Conservation (phyloP, 352 stramenopile species). For the Phytophthora syringae region DNA sequence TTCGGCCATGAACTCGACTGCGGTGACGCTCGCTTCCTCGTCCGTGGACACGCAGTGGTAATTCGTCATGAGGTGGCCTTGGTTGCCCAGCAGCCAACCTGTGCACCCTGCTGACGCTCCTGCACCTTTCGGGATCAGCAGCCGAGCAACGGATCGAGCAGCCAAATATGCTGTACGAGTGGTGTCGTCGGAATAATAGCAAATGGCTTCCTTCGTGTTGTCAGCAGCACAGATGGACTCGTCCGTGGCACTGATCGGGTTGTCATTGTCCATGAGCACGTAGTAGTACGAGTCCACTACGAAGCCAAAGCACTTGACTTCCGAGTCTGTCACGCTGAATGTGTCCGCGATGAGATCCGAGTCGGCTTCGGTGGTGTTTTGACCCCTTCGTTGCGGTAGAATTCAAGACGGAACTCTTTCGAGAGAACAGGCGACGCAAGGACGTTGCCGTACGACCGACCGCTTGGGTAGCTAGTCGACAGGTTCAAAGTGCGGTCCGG, state of each 20-base stretch:
- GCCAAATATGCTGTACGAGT: constrained; percentile 46
- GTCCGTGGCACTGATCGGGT: constrained; percentile 47
- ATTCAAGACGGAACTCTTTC: constrained; percentile 63
- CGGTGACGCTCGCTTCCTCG: constrained; percentile 44
- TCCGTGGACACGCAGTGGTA: constrained; percentile 68
- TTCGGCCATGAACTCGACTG: constrained; percentile 74
- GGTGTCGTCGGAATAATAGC: constrained; percentile 43
- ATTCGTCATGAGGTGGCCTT: constrained; percentile 75
- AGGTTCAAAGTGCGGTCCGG: constrained; percentile 52
- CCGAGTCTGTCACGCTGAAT: constrained; percentile 29
- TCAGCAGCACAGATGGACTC: constrained; percentile 66
- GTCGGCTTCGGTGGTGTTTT: constrained; percentile 6
- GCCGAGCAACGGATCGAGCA: constrained; percentile 51
- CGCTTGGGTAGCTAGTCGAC: constrained; percentile 40
- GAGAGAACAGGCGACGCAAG: constrained; percentile 43
- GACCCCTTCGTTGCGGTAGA: constrained; percentile 47
- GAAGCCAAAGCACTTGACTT: constrained; percentile 59
- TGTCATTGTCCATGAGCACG: constrained; percentile 43
- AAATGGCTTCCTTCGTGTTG: constrained; percentile 66
- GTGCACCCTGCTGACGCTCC: constrained; percentile 51
- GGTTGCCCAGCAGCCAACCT: constrained; percentile 63
- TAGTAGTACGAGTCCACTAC: constrained; percentile 59
- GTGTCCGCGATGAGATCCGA: constrained; percentile 5
- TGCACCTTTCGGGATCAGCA: constrained; percentile 54
- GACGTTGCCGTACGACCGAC: constrained; percentile 32